A percentile compares a stretch with the other conserved stretches of the same genome.
Evolutionary conservation across 805 yeast species (phyloP).

Genomic region (Blastobotrys americana): DNA sequence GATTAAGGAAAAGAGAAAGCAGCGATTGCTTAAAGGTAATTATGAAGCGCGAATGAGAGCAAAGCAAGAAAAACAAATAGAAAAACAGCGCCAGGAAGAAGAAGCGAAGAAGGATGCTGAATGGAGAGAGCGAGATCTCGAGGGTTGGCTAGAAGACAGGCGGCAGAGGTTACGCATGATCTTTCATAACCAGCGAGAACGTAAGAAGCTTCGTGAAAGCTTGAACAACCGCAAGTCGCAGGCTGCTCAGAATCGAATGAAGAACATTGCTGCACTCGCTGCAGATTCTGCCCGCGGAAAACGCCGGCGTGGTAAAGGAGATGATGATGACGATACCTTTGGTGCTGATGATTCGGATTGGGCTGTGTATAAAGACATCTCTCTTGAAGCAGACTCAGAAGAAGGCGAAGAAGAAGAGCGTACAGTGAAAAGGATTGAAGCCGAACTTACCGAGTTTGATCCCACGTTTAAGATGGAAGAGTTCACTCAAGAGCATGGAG

Average conservation of each 20-base stretch:
- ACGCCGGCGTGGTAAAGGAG: constrained; percentile 32
- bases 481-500: constrained; percentile 48
- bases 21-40: constrained; percentile 74
- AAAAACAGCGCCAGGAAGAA: constrained; percentile 51
- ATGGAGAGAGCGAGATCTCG: constrained; percentile 69
- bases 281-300: constrained; percentile 40
- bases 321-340: constrained; percentile 86
- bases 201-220: constrained; percentile 64
- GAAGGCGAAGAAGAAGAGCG: constrained; percentile 60
- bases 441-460: constrained; percentile 70
- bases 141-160: constrained; percentile 73
- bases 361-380: constrained; percentile 81
- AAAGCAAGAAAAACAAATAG: constrained; percentile 66
- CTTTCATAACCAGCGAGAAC: constrained; percentile 58
- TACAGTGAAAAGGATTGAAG: constrained; percentile 46
- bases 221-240: constrained; percentile 81
- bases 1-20: constrained; percentile 79
- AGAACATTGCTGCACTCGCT: constrained; percentile 79
- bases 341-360: constrained; percentile 96
- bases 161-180: constrained; percentile 51
- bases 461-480: constrained; percentile 82
- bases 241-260: constrained; percentile 91
- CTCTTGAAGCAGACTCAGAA: constrained; percentile 70
- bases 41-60: constrained; percentile 82
- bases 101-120: constrained; percentile 59